Base-by-base conservation (phyloP, 2,329 filamentous ascomycete genomes). In the Phaeophleospora eucalypticola region DNA sequence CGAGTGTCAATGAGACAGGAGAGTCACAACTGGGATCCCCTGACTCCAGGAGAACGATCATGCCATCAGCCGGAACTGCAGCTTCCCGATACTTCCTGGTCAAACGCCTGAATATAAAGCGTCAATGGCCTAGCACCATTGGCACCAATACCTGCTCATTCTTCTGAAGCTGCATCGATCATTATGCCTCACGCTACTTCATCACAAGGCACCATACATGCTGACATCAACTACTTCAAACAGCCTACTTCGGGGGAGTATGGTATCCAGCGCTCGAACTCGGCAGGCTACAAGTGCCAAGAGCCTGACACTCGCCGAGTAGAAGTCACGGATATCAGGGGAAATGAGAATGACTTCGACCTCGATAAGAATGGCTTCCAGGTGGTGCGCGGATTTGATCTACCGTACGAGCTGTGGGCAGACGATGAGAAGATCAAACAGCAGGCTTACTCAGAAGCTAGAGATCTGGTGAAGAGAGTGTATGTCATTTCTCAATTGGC, bases 321-420 rank as follows among this genome's bases (percentile, higher is more conserved):
- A 10, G 24, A 29, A 7, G 15, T 46, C 15, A 27, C 34, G 27
- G 43, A 50, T 19, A 20, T 50, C 27, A 34, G 43, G 36, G 32
- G 27, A 12, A 20, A 8, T 20, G 16, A 35, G n/a, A 32, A 46
- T 6, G n/a, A 16, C 6, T 43, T 46, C 29, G 29, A 39, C 7
- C 33, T 43, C 15, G 48, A 50, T 18, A 35, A 15, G 12, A 37
- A 50, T 19, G 43, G 48, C 24, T 50, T 46, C 39, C 33, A 50
- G 17, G 33, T 43, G 10, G 33, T 47, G 7, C 33, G 40, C 3
- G 24, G 29, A 9, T 33, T 33, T 19, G 19, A 29, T 7, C 8
- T 16, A n/a, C 14, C 20, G 14, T 10, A 41, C 21, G 3, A 37
- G 10, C 18, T 12, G 14, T 45, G 34, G 17, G 12, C 21, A 6